Conservation (phyloP, 2,329 filamentous ascomycete species). For the Aspergillus texensis region DNA sequence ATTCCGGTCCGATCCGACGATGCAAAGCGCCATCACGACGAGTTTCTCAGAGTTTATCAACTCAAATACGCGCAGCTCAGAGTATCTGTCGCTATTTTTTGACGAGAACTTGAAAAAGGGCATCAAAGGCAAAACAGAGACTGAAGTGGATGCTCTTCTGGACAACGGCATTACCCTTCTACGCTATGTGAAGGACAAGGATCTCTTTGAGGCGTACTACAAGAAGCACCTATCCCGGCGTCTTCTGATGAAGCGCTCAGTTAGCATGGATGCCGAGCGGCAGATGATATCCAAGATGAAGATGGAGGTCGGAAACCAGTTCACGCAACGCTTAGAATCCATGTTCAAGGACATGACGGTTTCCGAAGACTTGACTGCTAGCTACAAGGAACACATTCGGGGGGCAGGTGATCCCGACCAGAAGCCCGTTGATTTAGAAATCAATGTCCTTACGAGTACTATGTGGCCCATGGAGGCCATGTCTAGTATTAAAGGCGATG, state of each 20-base stretch:
- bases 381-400: conserved; percentile 72
- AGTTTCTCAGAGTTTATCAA: conserved; percentile 96
- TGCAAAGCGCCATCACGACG: conserved; percentile 80
- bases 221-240: conserved; percentile 93
- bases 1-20: conserved; percentile 72
- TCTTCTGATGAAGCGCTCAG: conserved; percentile 82
- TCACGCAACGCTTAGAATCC: conserved; percentile 88
- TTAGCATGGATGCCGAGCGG: conserved; percentile 89
- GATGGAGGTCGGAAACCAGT: conserved; percentile 90
- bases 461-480: conserved; percentile 94
- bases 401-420: conserved; percentile 59
- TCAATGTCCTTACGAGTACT: conserved; percentile 87
- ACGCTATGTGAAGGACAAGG: conserved; percentile 86
- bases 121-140: conserved; percentile 88
- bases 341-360: conserved; percentile 98
- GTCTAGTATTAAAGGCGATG: conserved; percentile 59
- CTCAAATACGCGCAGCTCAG: conserved; percentile 78
- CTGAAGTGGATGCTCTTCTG: conserved; percentile 78
- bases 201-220: conserved; percentile 96
- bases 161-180: conserved; percentile 89
- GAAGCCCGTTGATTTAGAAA: conserved; percentile 73
- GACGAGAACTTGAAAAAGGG: conserved; percentile 95
- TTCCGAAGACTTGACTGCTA: conserved; percentile 77
- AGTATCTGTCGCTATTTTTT: conserved; percentile 94
- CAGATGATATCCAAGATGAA: conserved; percentile 98